phyloP scores from a whole-genome alignment of 2,329 filamentous ascomycete genomes.

The Rhynchosporium secalis region DNA sequence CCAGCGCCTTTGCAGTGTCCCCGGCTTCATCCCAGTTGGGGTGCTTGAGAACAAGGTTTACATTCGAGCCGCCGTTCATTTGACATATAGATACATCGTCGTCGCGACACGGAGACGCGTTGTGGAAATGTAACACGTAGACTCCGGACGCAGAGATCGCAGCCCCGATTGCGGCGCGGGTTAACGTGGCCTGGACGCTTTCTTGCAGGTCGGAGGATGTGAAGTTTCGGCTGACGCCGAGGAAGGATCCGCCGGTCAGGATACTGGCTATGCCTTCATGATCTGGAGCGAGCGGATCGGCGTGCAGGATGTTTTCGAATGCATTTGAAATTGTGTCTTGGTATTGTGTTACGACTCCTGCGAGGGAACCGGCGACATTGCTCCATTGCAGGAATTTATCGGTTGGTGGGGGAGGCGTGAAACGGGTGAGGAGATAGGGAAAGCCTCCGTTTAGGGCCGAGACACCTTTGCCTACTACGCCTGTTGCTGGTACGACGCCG shows the following conservation, averaged over 20 bases:
- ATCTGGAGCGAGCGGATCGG: slow-evolving; percentile 1
- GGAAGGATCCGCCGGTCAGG: slow-evolving; percentile 17
- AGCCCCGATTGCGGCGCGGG: slow-evolving; percentile 12
- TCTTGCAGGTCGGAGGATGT: slow-evolving; percentile 17
- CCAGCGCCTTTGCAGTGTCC: neutral
- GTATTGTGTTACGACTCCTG: slow-evolving; percentile 10
- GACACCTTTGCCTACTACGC: slow-evolving; percentile 6
- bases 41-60: neutral
- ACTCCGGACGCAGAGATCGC: slow-evolving; percentile 13
- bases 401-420: slow-evolving; percentile 12
- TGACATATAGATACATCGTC: neutral
- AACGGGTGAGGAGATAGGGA: neutral
- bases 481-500: slow-evolving; percentile 19
- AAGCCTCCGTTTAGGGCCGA: neutral
- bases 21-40: neutral
- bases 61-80: neutral
- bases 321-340: slow-evolving; percentile 14
- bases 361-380: slow-evolving; percentile 5
- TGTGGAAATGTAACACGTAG: slow-evolving; percentile 9
- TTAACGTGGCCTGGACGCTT: neutral
- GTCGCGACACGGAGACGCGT: neutral
- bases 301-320: slow-evolving; percentile 15
- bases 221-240: slow-evolving; percentile 23
- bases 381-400: slow-evolving; percentile 22
- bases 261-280: slow-evolving; percentile 15